Percentiles rank a stretch among this genome's conserved stretches.
phyloP scores from a whole-genome alignment of 768 basidiomycete genomes.

The Russula brevipes region DNA sequence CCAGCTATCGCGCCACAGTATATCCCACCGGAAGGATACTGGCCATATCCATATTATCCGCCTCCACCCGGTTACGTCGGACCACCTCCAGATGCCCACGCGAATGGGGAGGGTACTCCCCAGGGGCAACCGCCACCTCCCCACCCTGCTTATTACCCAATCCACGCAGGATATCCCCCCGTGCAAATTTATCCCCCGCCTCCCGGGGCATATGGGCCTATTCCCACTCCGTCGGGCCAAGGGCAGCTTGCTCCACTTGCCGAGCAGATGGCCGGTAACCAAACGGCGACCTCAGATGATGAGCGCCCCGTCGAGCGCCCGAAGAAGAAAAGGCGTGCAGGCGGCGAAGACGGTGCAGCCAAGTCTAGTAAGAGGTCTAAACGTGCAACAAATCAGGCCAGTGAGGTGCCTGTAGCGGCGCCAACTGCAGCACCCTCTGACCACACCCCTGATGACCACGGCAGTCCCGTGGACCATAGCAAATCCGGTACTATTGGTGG shows the following conservation, averaged over 20 bases:
- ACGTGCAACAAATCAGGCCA: conserved; percentile 12
- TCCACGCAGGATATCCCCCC: conserved; percentile 35
- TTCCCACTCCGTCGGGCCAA: conserved; percentile 16
- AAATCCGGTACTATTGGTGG: neutral
- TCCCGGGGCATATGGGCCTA: conserved; percentile 28
- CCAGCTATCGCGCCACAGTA: conserved; percentile 31
- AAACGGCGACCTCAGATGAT: conserved; percentile 24
- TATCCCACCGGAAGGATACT: conserved; percentile 40
- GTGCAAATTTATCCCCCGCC: conserved; percentile 31
- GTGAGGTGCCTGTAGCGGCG: neutral
- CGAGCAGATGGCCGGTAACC: conserved; percentile 24
- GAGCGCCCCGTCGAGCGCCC: conserved; percentile 3
- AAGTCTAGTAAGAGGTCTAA: conserved; percentile 35
- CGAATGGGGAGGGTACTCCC: conserved; percentile 31
- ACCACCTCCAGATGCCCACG: conserved; percentile 34
- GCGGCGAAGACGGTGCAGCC: conserved; percentile 30
- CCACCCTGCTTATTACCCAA: conserved; percentile 38
- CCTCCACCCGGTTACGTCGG: conserved; percentile 40
- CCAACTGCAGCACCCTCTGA: neutral
- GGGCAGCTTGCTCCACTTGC: neutral
- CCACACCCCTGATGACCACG: conserved; percentile 15
- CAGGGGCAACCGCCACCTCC: conserved; percentile 30
- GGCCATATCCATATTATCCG: conserved; percentile 41
- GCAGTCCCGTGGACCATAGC: conserved; percentile 16
- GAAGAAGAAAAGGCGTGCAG: conserved; percentile 23